Conservation (phyloP, 129 eudicot genomes). For the Ambrosia artemisiifolia region DNA sequence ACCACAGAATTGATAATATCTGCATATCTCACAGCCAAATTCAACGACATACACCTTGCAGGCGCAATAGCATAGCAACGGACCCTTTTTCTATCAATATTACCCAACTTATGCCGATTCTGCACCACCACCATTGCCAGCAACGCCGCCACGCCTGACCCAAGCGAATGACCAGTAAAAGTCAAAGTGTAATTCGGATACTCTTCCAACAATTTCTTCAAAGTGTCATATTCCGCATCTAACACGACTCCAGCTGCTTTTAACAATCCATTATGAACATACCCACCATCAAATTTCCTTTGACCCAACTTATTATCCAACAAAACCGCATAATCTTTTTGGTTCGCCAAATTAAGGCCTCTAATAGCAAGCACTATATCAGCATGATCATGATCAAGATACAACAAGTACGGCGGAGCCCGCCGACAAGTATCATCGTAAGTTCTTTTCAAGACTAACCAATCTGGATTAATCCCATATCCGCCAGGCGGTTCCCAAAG, state of each 20-base stretch:
- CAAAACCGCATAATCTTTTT: conserved; percentile 69
- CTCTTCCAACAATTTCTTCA: conserved; percentile 63
- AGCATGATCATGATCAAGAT: conserved; percentile 74
- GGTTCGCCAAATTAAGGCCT: conserved; percentile 84
- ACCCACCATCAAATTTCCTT: conserved; percentile 91
- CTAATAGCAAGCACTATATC: conserved; percentile 88
- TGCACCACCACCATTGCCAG: conserved; percentile 74
- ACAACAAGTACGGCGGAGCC: conserved; percentile 76
- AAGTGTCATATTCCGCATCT: conserved; percentile 49
- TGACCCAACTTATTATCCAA: conserved; percentile 88
- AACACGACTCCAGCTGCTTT: conserved; percentile 82
- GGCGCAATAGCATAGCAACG: conserved; percentile 93
- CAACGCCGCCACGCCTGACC: conserved; percentile 94
- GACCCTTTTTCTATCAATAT: conserved; percentile 65
- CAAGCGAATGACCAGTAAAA: conserved; percentile 86
- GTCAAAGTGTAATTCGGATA: conserved; percentile 71
- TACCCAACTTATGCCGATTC: conserved; percentile 60
- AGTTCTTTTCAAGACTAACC: conserved; percentile 49
- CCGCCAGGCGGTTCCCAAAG: conserved; percentile 84
- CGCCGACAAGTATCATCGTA: conserved; percentile 56
- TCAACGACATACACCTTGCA: conserved; percentile 86
- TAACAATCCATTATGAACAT: conserved; percentile 87
- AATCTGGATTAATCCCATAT: conserved; percentile 80
- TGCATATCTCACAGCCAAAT: conserved; percentile 94
- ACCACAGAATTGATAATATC: conserved; percentile 86